Conservation (phyloP, 148 eudicot genomes). For the Amaranthus palmeri region DNA sequence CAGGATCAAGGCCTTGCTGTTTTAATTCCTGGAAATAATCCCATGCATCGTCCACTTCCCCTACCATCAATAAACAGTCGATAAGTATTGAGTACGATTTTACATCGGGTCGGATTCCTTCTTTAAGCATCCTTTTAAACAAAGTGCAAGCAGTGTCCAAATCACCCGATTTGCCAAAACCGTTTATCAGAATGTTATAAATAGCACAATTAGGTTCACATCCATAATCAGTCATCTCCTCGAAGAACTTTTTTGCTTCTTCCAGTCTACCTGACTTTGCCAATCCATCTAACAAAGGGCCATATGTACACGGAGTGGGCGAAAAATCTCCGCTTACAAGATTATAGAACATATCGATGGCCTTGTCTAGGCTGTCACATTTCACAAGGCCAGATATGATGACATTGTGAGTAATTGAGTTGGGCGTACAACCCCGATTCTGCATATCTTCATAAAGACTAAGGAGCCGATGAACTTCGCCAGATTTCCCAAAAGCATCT, state of each 20-base stretch:
- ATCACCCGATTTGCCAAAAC: constrained; percentile 89
- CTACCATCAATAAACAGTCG: constrained; percentile 65
- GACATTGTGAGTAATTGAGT: constrained; percentile 70
- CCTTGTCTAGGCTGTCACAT: constrained; percentile 56
- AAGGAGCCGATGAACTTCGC: constrained; percentile 49
- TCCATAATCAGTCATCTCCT: constrained; percentile 75
- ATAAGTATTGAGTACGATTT: constrained; percentile 85
- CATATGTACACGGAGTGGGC: constrained; percentile 91
- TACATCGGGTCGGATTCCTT: constrained; percentile 84
- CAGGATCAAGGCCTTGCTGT: constrained; percentile 73
- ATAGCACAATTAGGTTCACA: constrained; percentile 81
- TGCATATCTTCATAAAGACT: constrained; percentile 70
- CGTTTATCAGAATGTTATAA: constrained; percentile 87
- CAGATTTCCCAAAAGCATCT: constrained; percentile 68
- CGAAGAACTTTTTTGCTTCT: constrained; percentile 68
- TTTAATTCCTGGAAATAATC: constrained; percentile 68
- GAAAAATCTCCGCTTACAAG: constrained; percentile 72
- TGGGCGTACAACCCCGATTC: constrained; percentile 58
- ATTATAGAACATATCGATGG: constrained; percentile 70
- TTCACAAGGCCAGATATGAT: constrained; percentile 80
- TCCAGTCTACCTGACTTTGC: constrained; percentile 66
- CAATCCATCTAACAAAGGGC: constrained; percentile 89
- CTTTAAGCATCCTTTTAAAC: constrained; percentile 66
- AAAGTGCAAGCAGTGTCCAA: constrained; percentile 57
- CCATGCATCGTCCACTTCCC: constrained; percentile 62